phyloP scores from a whole-genome alignment of 2,329 filamentous ascomycete species.

The Aspergillus phoenicis region DNA sequence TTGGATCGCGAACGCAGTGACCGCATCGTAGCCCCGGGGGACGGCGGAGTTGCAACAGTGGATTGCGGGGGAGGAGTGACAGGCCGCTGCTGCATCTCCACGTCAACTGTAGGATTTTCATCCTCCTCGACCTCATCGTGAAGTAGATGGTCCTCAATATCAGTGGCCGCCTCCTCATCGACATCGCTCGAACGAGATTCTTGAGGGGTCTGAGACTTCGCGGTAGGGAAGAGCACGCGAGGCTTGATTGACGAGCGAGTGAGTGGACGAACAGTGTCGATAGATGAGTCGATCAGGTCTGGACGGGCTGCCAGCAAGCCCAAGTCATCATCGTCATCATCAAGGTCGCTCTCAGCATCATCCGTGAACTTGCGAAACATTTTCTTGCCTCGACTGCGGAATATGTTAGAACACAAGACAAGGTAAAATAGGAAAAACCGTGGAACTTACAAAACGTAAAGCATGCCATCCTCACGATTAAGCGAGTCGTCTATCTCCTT shows the following conservation, averaged over 20 bases:
- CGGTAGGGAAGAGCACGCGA: constrained; percentile 60
- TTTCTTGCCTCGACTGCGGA: constrained; percentile 61
- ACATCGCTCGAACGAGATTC: constrained; percentile 41
- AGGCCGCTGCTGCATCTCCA: constrained; percentile 21
- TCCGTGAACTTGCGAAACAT: constrained; percentile 60
- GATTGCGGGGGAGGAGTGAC: constrained; percentile 28
- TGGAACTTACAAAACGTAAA: constrained; percentile 62
- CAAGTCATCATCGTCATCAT: constrained; percentile 46
- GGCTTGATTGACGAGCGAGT: constrained; percentile 63
- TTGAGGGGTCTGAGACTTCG: constrained; percentile 45
- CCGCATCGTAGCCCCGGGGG: constrained; percentile 35
- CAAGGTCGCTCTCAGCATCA: constrained; percentile 40
- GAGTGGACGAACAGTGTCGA: constrained; percentile 49
- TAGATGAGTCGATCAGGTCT: constrained; percentile 38
- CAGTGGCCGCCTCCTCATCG: constrained; percentile 58
- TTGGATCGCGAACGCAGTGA: constrained; percentile 37
- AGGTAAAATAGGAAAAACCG: constrained; percentile 5
- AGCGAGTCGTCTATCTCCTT: constrained; percentile 54
- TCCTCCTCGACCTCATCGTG: constrained; percentile 21
- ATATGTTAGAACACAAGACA: constrained; percentile 29
- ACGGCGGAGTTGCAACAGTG: constrained; percentile 29
- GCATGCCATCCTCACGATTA: constrained; percentile 58
- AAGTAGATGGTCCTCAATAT: constrained; percentile 51
- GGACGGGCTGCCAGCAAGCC: constrained; percentile 45
- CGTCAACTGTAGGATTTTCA: constrained; percentile 20